Percentiles rank a stretch among this genome's conserved stretches.
These are phyloP conservation scores for Mycosphaerella sp. DNA, from an alignment of 2,329 filamentous ascomycete genomes.

Conservation along the genomic window DNA sequence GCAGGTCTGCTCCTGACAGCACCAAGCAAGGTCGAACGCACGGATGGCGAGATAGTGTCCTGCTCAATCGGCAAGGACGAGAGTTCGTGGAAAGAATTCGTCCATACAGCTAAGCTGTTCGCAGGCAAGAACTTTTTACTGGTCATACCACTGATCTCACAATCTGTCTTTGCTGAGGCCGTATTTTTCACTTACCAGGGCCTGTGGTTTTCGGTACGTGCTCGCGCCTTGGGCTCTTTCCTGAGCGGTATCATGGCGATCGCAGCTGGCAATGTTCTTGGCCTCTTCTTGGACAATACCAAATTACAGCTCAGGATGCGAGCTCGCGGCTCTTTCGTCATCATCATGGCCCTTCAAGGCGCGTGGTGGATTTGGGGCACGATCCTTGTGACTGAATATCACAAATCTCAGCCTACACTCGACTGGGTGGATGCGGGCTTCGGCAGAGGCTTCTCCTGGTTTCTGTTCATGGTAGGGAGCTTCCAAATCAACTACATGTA, in stretches of 20 bases:
- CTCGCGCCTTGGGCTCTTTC: constrained; percentile 65
- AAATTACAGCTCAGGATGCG: constrained; percentile 50
- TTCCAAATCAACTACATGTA: constrained; percentile 72
- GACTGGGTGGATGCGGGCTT: constrained; percentile 63
- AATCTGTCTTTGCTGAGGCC: constrained; percentile 64
- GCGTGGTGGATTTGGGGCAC: constrained; percentile 70
- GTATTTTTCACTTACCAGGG: constrained; percentile 60
- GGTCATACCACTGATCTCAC: constrained; percentile 61
- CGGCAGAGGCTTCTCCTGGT: constrained; percentile 60
- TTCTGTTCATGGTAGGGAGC: constrained; percentile 59
- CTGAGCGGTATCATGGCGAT: constrained; percentile 63
- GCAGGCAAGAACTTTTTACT: constrained; percentile 57
- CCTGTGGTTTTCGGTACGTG: constrained; percentile 64
- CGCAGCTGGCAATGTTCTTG: constrained; percentile 59
- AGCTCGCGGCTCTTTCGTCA: constrained; percentile 50
- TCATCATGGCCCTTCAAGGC: constrained; percentile 54
- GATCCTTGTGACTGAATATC: constrained; percentile 57
- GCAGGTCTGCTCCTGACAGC: constrained; percentile 57
- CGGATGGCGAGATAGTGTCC: constrained; percentile 57
- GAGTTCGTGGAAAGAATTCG: constrained; percentile 54
- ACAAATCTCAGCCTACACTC: constrained; percentile 51
- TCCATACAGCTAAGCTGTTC: constrained; percentile 54
- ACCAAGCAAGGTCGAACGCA: constrained; percentile 58
- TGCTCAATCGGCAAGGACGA: constrained; percentile 49
- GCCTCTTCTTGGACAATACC: constrained; percentile 58